Percentiles rank a stretch among this genome's conserved stretches.
Conservation (phyloP, 129 eudicot species). For the Cynara cardunculus region DNA sequence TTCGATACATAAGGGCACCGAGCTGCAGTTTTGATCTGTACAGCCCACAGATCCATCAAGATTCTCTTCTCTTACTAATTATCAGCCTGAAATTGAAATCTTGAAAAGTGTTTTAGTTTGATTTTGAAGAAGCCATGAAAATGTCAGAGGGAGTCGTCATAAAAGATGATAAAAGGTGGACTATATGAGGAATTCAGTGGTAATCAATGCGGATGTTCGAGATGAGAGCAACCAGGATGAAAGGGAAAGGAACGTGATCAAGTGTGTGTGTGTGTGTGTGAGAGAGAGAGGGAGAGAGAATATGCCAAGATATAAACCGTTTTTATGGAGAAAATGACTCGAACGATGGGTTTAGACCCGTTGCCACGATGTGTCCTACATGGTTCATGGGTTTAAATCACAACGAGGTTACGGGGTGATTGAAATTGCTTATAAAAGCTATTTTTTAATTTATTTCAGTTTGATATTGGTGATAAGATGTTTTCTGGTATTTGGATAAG, state of each 20-base stretch:
- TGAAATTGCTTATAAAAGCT: too few species aligned
- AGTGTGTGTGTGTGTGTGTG: background rate
- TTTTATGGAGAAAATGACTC: conserved; percentile 3
- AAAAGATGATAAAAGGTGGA: conserved; percentile 10
- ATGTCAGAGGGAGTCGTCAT: background rate
- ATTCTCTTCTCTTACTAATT: background rate
- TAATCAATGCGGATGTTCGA: conserved; percentile 15
- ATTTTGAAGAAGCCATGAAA: conserved; percentile 1
- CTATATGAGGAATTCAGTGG: conserved; percentile 16
- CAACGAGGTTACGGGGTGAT: too few species aligned
- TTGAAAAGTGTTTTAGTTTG: background rate
- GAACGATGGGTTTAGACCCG: background rate
- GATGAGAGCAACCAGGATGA: conserved; percentile 14
- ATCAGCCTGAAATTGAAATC: background rate
- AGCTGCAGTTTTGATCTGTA: conserved; percentile 37
- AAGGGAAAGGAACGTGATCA: conserved; percentile 15
- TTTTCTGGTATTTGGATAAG: too few species aligned
- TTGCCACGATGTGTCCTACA: background rate
- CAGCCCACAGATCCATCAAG: conserved; percentile 52
- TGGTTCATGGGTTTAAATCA: background rate
- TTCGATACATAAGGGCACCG: conserved; percentile 16
- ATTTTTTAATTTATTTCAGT: too few species aligned
- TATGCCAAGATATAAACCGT: conserved; percentile 23
- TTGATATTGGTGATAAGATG: too few species aligned
- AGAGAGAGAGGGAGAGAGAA: conserved; percentile 26